Base-by-base conservation (phyloP, 306 rosid genomes). In the Prunus armeniaca region DNA sequence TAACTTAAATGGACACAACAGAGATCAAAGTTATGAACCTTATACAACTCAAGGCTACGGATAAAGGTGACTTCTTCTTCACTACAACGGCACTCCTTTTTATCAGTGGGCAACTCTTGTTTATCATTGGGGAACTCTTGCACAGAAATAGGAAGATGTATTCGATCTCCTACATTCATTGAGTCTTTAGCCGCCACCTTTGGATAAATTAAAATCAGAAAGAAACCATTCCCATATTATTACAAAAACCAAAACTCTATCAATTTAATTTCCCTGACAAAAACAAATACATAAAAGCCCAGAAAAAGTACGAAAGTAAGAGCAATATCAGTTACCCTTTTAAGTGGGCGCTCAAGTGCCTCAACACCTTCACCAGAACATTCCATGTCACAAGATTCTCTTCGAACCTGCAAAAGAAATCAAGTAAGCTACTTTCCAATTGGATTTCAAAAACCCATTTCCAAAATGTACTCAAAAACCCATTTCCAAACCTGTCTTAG, bases 141-240 rank as follows among this genome's bases (percentile, higher is more conserved):
- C 52, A 92, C 97, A 14, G 87, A 84, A 11, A 77, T 70, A 12
- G 97, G 98, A 73, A 95, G 97, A 77, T 83, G 79, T 65, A 95
- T 83, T 25, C 78, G 80, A 72, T 92, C 98, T 25, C 98, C 96
- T 3, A 72, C 43, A 77, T 83, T 87, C 80, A 92, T 78, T 6
- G 84, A 81, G 75, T 95, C 96, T 82, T 92, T 92, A 17, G 97
- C 88, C 51, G 90, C 80, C 45, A 92, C 90, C 94, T 90, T 82
- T 76, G 51, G 67, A 50, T 13, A 81, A 79, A 19, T 65, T 74
- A 49, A 73, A 32, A 72, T 71, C 78, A 77, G 76, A 62, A 79
- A 73, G 58, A 32, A 46, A 65, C 55, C 61, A 4, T 61, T 45
- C 75, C 20, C 50, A 71, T 47, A 24, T 4, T 50, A 45, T 20